Percentiles rank a stretch among this genome's conserved stretches.
These are phyloP conservation scores for Ottelia alismoides DNA, from an alignment of 106 monocot genomes.

Conservation along the genomic window DNA sequence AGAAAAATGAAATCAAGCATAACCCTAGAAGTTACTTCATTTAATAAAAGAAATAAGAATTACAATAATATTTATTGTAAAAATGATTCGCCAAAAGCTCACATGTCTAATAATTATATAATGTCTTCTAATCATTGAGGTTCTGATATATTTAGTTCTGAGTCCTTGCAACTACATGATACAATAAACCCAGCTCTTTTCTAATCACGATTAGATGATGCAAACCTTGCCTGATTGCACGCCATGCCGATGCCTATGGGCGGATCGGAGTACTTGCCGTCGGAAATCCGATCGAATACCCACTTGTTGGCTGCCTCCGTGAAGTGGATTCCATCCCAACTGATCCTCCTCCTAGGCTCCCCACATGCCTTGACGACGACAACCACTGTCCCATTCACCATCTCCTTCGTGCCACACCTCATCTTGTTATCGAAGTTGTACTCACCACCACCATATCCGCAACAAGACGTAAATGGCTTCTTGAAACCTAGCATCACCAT, in stretches of 20 bases:
- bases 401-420: conserved; percentile 14
- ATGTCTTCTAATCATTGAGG: too few relatives aligned
- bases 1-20: too few relatives aligned
- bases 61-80: too few relatives aligned
- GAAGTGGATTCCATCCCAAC: conserved; percentile 79
- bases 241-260: background rate
- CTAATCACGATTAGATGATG: too few relatives aligned
- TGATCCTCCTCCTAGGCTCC: conserved; percentile 22
- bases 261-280: background rate
- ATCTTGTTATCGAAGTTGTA: conserved; percentile 40
- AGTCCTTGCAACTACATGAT: too few relatives aligned
- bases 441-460: conserved; percentile 54
- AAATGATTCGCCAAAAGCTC: too few relatives aligned
- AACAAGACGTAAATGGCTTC: conserved; percentile 47
- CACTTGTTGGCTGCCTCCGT: conserved; percentile 49
- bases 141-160: too few relatives aligned
- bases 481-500: conserved; percentile 61
- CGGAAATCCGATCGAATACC: background rate
- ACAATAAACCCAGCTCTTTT: too few relatives aligned
- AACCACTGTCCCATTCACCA: background rate
- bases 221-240: too few relatives aligned
- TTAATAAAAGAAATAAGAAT: too few relatives aligned
- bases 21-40: too few relatives aligned
- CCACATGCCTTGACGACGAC: conserved; percentile 16
- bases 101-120: too few relatives aligned